phyloP scores from a whole-genome alignment of 1,139 yeast species.

The Geotrichum candidum region DNA sequence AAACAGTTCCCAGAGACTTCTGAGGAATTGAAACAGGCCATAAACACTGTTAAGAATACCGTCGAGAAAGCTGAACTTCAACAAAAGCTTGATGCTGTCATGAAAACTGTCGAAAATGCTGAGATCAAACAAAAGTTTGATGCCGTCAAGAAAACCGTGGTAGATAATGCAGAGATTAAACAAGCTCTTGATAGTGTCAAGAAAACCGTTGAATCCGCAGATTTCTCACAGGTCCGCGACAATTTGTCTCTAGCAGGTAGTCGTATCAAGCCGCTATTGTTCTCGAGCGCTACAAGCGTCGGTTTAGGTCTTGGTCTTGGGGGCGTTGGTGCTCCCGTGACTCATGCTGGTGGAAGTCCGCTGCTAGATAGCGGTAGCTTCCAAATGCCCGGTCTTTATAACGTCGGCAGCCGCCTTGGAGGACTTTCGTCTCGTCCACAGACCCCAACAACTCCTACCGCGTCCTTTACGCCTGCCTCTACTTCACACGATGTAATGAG shows the following conservation, averaged over 20 bases:
- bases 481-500: background rate
- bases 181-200: slow-evolving; percentile 4
- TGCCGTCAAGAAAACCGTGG: background rate
- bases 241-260: background rate
- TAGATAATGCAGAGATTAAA: background rate
- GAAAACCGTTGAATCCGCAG: background rate
- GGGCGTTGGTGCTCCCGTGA: background rate
- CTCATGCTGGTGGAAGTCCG: background rate
- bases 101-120: background rate
- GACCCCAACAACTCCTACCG: background rate
- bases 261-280: background rate
- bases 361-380: background rate
- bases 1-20: background rate
- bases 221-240: background rate
- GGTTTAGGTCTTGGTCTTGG: background rate
- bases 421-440: background rate
- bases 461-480: background rate
- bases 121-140: slow-evolving; percentile 3
- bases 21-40: slow-evolving; percentile 5
- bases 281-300: background rate
- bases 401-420: background rate
- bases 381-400: background rate
- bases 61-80: background rate
- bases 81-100: slow-evolving; percentile 2
- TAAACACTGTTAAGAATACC: slow-evolving; percentile 2